Evolutionary conservation across 1,284 basidiomycete species (phyloP).

Genomic region (Wallemia ichthyophaga): DNA sequence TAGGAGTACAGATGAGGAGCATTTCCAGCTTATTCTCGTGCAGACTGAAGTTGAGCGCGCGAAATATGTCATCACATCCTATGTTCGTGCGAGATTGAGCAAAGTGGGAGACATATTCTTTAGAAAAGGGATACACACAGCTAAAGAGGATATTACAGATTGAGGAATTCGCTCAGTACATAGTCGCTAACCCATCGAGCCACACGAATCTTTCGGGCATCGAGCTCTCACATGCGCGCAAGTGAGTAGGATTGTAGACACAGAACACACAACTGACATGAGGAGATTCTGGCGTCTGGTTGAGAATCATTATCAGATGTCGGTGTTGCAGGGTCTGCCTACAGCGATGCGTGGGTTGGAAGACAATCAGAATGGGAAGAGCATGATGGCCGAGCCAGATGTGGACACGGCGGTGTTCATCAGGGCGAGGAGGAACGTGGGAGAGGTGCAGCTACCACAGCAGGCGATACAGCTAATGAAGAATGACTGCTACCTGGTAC

Average conservation of each 20-base stretch:
- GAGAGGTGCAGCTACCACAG: neutral
- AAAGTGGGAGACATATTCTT: conserved; percentile 29
- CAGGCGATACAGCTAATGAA: neutral
- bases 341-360: conserved; percentile 38
- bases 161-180: conserved; percentile 50
- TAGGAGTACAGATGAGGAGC: conserved; percentile 55
- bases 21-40: conserved; percentile 62
- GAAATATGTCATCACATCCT: conserved; percentile 60
- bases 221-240: conserved; percentile 44
- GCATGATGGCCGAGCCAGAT: conserved; percentile 28
- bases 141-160: too few species aligned
- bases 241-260: conserved; percentile 19
- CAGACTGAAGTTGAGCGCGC: conserved; percentile 76
- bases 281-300: conserved; percentile 36
- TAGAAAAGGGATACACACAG: too few species aligned
- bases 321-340: conserved; percentile 49
- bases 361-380: conserved; percentile 29
- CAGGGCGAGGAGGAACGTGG: neutral
- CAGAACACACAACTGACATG: conserved; percentile 2
- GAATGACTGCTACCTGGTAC: neutral
- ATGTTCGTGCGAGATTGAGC: conserved; percentile 50
- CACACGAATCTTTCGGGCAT: conserved; percentile 42
- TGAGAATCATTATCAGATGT: conserved; percentile 36
- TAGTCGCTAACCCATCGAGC: conserved; percentile 31
- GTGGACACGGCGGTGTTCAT: neutral